These are phyloP conservation scores for Rubroshorea leprosula DNA, from an alignment of 345 rosid genomes.

Conservation along the genomic window DNA sequence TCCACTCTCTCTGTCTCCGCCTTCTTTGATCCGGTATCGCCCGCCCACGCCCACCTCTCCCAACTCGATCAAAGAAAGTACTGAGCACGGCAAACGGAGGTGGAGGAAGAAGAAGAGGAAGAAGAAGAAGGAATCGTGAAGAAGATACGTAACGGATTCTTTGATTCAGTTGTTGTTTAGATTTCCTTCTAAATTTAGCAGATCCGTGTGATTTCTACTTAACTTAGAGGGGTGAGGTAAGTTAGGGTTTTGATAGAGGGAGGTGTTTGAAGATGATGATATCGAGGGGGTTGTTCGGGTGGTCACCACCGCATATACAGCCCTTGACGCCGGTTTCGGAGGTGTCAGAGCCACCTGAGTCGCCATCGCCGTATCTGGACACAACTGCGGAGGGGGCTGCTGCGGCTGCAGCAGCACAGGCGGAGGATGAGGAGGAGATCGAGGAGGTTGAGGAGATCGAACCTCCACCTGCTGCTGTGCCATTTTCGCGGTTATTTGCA, in stretches of 20 bases:
- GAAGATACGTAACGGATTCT: not conserved
- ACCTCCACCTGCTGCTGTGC: slow-evolving; percentile 95
- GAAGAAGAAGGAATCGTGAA: not conserved
- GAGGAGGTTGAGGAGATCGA: slow-evolving; percentile 87
- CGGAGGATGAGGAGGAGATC: slow-evolving; percentile 78
- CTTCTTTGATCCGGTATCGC: not conserved
- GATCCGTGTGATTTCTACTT: slow-evolving; percentile 36
- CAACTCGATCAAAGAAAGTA: not conserved
- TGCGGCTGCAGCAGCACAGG: slow-evolving; percentile 37
- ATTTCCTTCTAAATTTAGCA: slow-evolving; percentile 35
- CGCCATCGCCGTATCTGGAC: slow-evolving; percentile 92
- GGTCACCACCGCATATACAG: slow-evolving; percentile 99
- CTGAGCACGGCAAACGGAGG: not conserved
- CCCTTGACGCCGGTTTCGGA: slow-evolving; percentile 97
- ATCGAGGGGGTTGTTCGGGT: slow-evolving; percentile 91
- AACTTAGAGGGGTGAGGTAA: slow-evolving; percentile 11
- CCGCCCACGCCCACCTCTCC: no score
- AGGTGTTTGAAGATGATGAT: slow-evolving; percentile 55
- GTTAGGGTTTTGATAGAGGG: slow-evolving; percentile 33
- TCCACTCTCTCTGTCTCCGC: not conserved
- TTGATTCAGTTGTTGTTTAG: not conserved
- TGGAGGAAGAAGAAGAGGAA: not conserved
- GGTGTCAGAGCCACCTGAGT: slow-evolving; percentile 99
- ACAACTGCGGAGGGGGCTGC: slow-evolving; percentile 64
- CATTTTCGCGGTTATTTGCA: slow-evolving; percentile 73